Conservation (phyloP, 2,329 filamentous ascomycete genomes). For the Exophiala alcalophila region DNA sequence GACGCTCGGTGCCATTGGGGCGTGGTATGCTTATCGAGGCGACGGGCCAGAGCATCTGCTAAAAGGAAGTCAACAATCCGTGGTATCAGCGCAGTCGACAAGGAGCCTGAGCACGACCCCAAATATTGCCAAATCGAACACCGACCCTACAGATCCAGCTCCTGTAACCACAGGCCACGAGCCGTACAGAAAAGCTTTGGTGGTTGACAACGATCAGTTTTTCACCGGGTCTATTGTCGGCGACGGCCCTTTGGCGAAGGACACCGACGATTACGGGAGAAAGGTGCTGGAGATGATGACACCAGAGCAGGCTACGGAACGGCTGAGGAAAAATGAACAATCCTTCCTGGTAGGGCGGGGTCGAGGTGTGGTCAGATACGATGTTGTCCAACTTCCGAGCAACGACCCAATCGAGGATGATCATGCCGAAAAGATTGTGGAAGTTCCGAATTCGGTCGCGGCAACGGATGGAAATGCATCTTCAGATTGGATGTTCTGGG, state of each 20-base stretch:
- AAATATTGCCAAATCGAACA: slow-evolving; percentile 16
- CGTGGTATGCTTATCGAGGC: slow-evolving; percentile 50
- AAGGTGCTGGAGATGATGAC: slow-evolving; percentile 95
- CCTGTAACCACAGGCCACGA: slow-evolving; percentile 49
- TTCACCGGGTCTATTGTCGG: slow-evolving; percentile 83
- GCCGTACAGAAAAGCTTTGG: slow-evolving; percentile 63
- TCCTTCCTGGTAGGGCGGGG: slow-evolving; percentile 88
- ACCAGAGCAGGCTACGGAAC: slow-evolving; percentile 87
- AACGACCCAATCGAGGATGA: slow-evolving; percentile 99
- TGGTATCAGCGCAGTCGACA: slow-evolving; percentile 22
- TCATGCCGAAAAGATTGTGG: slow-evolving; percentile 95
- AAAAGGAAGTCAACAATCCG: slow-evolving; percentile 24
- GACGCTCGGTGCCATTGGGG: slow-evolving; percentile 47
- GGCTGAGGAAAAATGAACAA: slow-evolving; percentile 83
- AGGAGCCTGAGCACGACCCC: slow-evolving; percentile 24
- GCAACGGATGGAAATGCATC: slow-evolving; percentile 57
- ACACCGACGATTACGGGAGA: slow-evolving; percentile 76
- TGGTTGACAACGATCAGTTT: slow-evolving; percentile 86
- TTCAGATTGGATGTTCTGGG: slow-evolving; percentile 98
- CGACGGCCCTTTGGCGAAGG: slow-evolving; percentile 83
- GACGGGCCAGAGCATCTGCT: slow-evolving; percentile 29
- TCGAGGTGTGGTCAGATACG: slow-evolving; percentile 88
- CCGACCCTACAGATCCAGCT: slow-evolving; percentile 29
- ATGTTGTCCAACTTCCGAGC: slow-evolving; percentile 88
- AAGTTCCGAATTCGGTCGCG: slow-evolving; percentile 66